Percentiles rank a stretch among this genome's conserved stretches.
phyloP scores from a whole-genome alignment of 768 basidiomycete genomes.

The Suillus paluster region DNA sequence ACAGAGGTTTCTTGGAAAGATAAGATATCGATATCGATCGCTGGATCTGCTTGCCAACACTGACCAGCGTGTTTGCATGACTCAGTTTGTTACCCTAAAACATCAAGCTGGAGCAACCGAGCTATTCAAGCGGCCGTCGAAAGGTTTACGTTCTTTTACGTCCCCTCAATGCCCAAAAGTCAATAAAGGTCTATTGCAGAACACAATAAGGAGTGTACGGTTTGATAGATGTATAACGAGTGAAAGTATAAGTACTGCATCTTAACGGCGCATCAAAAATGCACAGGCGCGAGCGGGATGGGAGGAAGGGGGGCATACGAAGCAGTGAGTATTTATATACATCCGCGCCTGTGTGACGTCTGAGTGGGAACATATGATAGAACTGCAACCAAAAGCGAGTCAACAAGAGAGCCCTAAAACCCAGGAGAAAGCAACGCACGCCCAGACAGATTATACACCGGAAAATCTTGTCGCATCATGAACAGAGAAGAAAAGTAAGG shows the following conservation, averaged over 20 bases:
- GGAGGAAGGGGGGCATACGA: background rate
- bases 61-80: background rate
- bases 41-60: background rate
- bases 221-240: slow-evolving; percentile 29
- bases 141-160: background rate
- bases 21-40: background rate
- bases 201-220: slow-evolving; percentile 32
- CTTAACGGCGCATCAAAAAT: slow-evolving; percentile 7
- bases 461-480: slow-evolving; percentile 40
- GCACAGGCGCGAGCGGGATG: slow-evolving; percentile 18
- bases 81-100: background rate
- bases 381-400: slow-evolving; percentile 17
- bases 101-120: background rate
- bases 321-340: slow-evolving; percentile 35
- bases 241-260: slow-evolving; percentile 26
- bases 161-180: background rate
- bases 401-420: slow-evolving; percentile 6
- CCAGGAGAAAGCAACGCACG: slow-evolving; percentile 19
- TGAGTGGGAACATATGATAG: slow-evolving; percentile 29
- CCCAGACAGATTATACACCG: slow-evolving; percentile 30
- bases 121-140: background rate
- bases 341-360: slow-evolving; percentile 9
- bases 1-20: background rate
- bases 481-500: slow-evolving; percentile 24
- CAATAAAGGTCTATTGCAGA: slow-evolving; percentile 29